These are phyloP conservation scores for Calonectria leucothoes DNA, from an alignment of 2,329 filamentous ascomycete species.

Conservation along the genomic window DNA sequence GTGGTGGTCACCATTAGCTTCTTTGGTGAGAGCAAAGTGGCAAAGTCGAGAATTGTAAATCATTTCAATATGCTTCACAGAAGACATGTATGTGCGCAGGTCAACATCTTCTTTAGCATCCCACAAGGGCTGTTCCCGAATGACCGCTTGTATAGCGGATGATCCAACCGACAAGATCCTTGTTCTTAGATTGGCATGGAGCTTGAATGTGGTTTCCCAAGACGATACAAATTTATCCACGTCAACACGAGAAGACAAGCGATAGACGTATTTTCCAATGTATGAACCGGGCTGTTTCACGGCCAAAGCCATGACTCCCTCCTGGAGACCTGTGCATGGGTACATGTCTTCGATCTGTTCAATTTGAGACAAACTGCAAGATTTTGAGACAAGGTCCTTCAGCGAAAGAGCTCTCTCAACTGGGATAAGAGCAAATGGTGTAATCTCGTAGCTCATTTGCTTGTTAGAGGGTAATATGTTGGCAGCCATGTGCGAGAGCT, in stretches of 20 bases:
- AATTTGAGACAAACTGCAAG: neutral
- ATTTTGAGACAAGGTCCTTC: neutral
- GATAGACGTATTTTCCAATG: slow-evolving; percentile 3
- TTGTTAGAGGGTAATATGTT: neutral
- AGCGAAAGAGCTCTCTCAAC: neutral
- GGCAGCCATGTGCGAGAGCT: neutral
- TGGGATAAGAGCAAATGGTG: neutral
- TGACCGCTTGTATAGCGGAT: neutral
- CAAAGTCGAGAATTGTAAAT: neutral
- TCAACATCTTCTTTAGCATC: neutral
- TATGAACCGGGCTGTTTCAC: slow-evolving; percentile 11
- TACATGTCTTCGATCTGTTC: slow-evolving; percentile 3
- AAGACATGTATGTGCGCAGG: neutral
- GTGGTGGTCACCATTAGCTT: neutral
- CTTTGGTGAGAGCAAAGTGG: neutral
- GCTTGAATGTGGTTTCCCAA: neutral
- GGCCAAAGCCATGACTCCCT: neutral
- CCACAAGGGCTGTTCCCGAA: neutral
- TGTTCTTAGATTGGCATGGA: neutral
- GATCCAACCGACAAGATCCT: neutral
- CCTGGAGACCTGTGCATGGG: slow-evolving; percentile 6
- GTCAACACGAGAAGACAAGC: neutral
- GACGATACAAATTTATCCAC: neutral
- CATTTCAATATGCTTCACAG: neutral
- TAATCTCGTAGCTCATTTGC: neutral